These are phyloP conservation scores for Fusarium lyarnte DNA, from an alignment of 2,329 filamentous ascomycete species.

Conservation along the genomic window DNA sequence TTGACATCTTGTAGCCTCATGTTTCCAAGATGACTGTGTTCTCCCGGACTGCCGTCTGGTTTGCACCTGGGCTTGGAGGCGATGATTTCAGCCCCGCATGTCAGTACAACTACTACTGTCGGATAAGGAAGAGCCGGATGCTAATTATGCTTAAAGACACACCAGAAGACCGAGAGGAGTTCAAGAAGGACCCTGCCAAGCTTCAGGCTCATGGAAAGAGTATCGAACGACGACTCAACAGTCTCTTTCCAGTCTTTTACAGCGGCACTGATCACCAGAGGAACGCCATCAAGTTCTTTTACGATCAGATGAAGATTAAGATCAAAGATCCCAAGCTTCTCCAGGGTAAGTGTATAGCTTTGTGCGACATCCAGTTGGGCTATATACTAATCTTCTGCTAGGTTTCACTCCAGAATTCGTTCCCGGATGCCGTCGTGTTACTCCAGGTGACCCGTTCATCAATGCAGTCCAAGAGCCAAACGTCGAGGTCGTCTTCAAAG, in stretches of 20 bases:
- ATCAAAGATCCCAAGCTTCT: not conserved
- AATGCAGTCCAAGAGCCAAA: not conserved
- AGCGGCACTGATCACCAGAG: not conserved
- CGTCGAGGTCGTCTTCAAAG: not conserved
- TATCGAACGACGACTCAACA: not conserved
- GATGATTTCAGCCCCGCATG: not conserved
- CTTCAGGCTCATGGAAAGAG: not conserved
- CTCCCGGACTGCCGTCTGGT: not conserved
- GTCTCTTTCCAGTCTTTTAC: not conserved
- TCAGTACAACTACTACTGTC: too few species aligned
- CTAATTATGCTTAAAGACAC: fast-evolving
- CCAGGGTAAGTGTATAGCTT: too few species aligned
- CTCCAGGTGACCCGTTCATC: not conserved
- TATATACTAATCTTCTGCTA: fast-evolving
- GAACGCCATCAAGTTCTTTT: not conserved
- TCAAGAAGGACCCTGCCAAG: not conserved
- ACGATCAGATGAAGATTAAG: not conserved
- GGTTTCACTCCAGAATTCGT: not conserved
- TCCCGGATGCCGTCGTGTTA: not conserved
- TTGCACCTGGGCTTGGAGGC: not conserved
- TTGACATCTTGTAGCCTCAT: fast-evolving
- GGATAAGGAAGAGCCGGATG: too few species aligned
- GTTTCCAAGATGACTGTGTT: not conserved
- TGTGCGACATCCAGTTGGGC: too few species aligned
- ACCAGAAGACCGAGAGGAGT: not conserved